These are phyloP conservation scores for Tricholoma bakamatsutake DNA, from an alignment of 768 basidiomycete species.

Conservation along the genomic window DNA sequence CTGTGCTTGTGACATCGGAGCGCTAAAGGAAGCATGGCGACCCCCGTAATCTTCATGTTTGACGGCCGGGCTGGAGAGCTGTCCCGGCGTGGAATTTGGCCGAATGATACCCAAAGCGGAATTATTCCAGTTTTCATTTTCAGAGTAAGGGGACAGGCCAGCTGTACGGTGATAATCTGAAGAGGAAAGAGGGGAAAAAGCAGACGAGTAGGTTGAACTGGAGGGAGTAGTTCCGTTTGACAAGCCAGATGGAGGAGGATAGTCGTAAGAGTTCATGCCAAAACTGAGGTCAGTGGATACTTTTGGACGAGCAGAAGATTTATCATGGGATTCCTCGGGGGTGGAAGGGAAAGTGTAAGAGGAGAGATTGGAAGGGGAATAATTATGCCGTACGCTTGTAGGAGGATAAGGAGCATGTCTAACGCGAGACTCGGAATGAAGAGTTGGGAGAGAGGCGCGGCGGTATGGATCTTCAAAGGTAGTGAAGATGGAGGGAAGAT, in stretches of 20 bases:
- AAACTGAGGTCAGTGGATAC: slow-evolving; percentile 44
- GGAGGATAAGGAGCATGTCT: slow-evolving; percentile 56
- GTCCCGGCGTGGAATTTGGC: slow-evolving; percentile 61
- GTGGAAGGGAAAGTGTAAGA: slow-evolving; percentile 54
- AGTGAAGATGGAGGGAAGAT: slow-evolving; percentile 70
- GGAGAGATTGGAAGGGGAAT: slow-evolving; percentile 37
- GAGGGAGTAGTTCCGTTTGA: slow-evolving; percentile 48
- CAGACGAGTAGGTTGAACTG: slow-evolving; percentile 43
- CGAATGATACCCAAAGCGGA: slow-evolving; percentile 57
- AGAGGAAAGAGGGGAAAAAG: slow-evolving; percentile 37
- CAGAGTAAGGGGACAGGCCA: slow-evolving; percentile 39
- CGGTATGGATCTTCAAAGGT: slow-evolving; percentile 61
- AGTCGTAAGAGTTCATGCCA: slow-evolving; percentile 37
- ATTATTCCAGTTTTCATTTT: slow-evolving; percentile 49
- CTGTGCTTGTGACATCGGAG: slow-evolving; percentile 50
- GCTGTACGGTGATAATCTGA: slow-evolving; percentile 41
- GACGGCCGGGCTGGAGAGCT: slow-evolving; percentile 44
- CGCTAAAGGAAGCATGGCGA: slow-evolving; percentile 64
- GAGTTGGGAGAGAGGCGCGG: slow-evolving; percentile 58
- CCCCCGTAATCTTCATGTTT: slow-evolving; percentile 65
- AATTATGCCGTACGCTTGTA: slow-evolving; percentile 39
- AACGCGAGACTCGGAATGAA: slow-evolving; percentile 48
- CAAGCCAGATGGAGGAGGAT: slow-evolving; percentile 41
- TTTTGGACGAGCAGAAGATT: slow-evolving; percentile 34
- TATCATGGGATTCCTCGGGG: slow-evolving; percentile 32